Percentiles rank a stretch among this genome's conserved stretches.
Conservation (phyloP, 371 early-diverging fungal species). For the Gilbertella persicaria region DNA sequence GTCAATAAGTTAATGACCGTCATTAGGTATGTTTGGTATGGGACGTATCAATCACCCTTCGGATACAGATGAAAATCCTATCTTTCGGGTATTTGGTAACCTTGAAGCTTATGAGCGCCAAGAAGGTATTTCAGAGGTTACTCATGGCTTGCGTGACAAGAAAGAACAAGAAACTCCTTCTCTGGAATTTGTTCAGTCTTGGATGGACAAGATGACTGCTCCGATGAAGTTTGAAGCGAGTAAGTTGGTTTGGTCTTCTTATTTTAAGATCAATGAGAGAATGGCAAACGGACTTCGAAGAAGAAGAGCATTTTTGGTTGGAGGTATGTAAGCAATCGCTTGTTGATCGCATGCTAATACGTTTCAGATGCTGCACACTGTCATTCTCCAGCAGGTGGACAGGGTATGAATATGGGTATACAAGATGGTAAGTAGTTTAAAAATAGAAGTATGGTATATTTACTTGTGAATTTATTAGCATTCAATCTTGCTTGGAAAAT, state of each 20-base stretch:
- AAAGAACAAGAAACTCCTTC: neutral
- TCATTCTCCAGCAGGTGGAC: conserved; percentile 35
- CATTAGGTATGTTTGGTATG: conserved; percentile 20
- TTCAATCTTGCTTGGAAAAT: conserved; percentile 49
- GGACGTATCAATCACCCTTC: neutral
- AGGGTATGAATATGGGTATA: conserved; percentile 38
- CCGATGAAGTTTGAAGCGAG: conserved; percentile 12
- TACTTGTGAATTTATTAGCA: conserved; percentile 16
- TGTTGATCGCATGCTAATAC: no score
- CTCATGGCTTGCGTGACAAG: conserved; percentile 8
- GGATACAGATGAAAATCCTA: neutral
- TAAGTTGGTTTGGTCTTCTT: conserved; percentile 19
- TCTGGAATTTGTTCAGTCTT: conserved; percentile 13
- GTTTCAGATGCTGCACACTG: conserved; percentile 52
- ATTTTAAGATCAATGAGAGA: conserved; percentile 45
- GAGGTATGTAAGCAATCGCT: conserved; percentile 25
- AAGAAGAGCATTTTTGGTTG: conserved; percentile 35
- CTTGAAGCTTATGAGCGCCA: conserved; percentile 1
- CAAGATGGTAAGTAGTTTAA: conserved; percentile 36
- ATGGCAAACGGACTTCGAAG: conserved; percentile 41
- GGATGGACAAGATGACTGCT: conserved; percentile 6
- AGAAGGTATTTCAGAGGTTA: neutral
- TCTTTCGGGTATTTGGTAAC: conserved; percentile 20
- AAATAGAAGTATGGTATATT: no score
- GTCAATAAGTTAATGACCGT: neutral